Evolutionary conservation across 768 basidiomycete genomes (phyloP).

Genomic region (Pulveroboletus sp.): DNA sequence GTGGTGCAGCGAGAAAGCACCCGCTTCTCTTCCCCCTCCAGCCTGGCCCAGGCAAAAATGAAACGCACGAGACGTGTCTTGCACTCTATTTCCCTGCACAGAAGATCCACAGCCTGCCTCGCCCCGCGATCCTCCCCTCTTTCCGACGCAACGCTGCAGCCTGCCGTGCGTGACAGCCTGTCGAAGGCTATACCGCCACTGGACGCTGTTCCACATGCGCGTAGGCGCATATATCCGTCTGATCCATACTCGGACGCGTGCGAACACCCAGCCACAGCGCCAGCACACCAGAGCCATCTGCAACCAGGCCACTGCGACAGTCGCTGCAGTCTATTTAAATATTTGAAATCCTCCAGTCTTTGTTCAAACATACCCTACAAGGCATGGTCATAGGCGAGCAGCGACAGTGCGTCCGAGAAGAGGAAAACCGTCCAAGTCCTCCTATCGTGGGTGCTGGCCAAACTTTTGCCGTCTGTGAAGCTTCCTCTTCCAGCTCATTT

Average conservation of each 20-base stretch:
- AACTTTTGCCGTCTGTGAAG: background rate
- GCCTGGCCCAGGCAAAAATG: background rate
- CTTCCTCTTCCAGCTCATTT: background rate
- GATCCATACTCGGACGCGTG: background rate
- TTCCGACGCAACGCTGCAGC: slow-evolving; percentile 14
- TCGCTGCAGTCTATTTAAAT: slow-evolving; percentile 3
- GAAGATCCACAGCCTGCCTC: slow-evolving; percentile 11
- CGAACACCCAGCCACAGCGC: slow-evolving; percentile 5
- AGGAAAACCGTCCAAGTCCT: background rate
- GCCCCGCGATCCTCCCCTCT: slow-evolving; percentile 3
- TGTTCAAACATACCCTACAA: too few species aligned
- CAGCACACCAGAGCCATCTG: slow-evolving; percentile 5
- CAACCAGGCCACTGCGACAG: background rate
- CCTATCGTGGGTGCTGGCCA: slow-evolving; percentile 3
- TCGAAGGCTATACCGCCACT: slow-evolving; percentile 22
- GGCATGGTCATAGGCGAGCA: background rate
- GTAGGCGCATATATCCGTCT: slow-evolving; percentile 3
- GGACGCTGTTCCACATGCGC: slow-evolving; percentile 8
- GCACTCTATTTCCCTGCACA: background rate
- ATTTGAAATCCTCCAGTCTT: too few species aligned
- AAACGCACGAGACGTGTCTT: background rate
- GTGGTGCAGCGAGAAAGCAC: too few species aligned
- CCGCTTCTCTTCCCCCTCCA: background rate
- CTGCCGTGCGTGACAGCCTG: slow-evolving; percentile 21
- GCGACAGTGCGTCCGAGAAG: slow-evolving; percentile 3